A percentile compares a stretch with the other conserved stretches of the same genome.
Evolutionary conservation across 2,329 filamentous ascomycete genomes (phyloP).

Genomic region (Botrytis aclada): DNA sequence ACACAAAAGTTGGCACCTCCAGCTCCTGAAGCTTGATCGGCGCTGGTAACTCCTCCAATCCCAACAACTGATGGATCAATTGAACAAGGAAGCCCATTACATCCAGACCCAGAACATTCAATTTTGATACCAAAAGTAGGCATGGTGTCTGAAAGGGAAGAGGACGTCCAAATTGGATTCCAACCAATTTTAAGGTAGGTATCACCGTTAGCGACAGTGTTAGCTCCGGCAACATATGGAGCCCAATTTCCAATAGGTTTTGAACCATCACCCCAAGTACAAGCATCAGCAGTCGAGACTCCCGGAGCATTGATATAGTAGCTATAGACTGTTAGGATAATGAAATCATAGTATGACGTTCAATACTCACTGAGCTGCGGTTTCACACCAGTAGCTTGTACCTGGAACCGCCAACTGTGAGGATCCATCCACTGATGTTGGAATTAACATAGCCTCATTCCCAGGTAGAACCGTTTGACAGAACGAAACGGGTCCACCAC

Average conservation of each 20-base stretch:
- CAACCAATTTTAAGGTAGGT: slow-evolving; percentile 75
- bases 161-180: slow-evolving; percentile 69
- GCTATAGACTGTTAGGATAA: slow-evolving; percentile 42
- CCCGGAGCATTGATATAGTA: slow-evolving; percentile 79
- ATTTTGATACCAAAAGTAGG: slow-evolving; percentile 69
- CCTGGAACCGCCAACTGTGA: slow-evolving; percentile 69
- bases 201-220: slow-evolving; percentile 60
- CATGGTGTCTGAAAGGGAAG: slow-evolving; percentile 50
- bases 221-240: slow-evolving; percentile 73
- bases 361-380: slow-evolving; percentile 67
- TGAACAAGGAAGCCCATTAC: slow-evolving; percentile 71
- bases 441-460: slow-evolving; percentile 79
- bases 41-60: slow-evolving; percentile 58
- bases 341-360: slow-evolving; percentile 6
- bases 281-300: slow-evolving; percentile 55
- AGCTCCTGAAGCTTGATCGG: slow-evolving; percentile 55
- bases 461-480: slow-evolving; percentile 79
- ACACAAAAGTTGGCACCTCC: slow-evolving; percentile 72
- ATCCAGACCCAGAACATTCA: slow-evolving; percentile 62
- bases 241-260: slow-evolving; percentile 72
- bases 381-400: slow-evolving; percentile 66
- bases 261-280: slow-evolving; percentile 65
- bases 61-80: slow-evolving; percentile 59
- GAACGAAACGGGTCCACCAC: slow-evolving; percentile 60
- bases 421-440: slow-evolving; percentile 59